phyloP scores from a whole-genome alignment of 2,329 filamentous ascomycete genomes.

The Alternaria consortialis region DNA sequence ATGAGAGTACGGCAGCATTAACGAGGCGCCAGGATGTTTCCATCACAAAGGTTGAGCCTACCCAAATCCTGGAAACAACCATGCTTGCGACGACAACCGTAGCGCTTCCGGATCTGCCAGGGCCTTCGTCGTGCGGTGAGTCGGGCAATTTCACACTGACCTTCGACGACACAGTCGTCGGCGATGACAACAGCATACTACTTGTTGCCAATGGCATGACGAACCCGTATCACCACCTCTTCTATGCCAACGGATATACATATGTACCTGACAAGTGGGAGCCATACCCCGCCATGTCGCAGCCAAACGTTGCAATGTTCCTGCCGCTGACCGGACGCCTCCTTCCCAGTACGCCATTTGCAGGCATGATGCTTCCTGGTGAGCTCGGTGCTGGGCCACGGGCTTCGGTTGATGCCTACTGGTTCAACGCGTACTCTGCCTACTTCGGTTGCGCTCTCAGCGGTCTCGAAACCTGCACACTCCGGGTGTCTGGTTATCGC shows the following conservation, averaged over 20 bases:
- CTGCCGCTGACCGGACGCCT: slow-evolving; percentile 48
- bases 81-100: not conserved
- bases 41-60: not conserved
- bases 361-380: slow-evolving; percentile 52
- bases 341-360: slow-evolving; percentile 39
- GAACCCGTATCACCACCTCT: slow-evolving; percentile 61
- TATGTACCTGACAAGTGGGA: slow-evolving; percentile 58
- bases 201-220: slow-evolving; percentile 53
- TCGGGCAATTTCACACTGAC: slow-evolving; percentile 55
- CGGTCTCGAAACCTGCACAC: slow-evolving; percentile 50
- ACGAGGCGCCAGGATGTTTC: slow-evolving; percentile 8
- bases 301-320: slow-evolving; percentile 60
- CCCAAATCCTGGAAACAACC: not conserved
- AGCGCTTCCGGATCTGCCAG: slow-evolving; percentile 14
- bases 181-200: slow-evolving; percentile 42
- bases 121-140: slow-evolving; percentile 53
- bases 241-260: slow-evolving; percentile 61
- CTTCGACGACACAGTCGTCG: slow-evolving; percentile 39
- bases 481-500: slow-evolving; percentile 58
- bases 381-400: slow-evolving; percentile 59
- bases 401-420: slow-evolving; percentile 56
- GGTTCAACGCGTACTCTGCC: slow-evolving; percentile 60
- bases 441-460: slow-evolving; percentile 60
- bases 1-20: not conserved
- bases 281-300: slow-evolving; percentile 57